Base-by-base conservation (phyloP, 177 flowering plant species). In the Vitis hybrid region DNA sequence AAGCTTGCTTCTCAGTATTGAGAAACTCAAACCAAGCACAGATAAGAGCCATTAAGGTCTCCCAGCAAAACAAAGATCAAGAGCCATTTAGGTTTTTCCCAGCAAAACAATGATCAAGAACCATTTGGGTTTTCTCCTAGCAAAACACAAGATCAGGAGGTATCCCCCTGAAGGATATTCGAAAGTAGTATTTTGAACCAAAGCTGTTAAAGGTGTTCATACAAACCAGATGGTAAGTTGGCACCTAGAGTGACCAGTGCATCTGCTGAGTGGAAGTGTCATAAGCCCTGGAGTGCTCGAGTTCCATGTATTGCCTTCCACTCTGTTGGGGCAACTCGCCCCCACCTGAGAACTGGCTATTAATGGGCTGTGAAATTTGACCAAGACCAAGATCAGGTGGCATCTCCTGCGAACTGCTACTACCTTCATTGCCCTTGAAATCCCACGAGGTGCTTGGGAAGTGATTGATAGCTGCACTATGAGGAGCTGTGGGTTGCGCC, bases 211-310 rank as follows among this genome's bases (percentile, higher is more conserved):
- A 15, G 26, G 64, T 6, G 26, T 14, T n/a, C 21, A 58, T 62
- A 71, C 54, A 62, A 65, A 10, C 52, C 23, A 60, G 50, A 5
- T 59, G 30, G 62, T 11, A 19, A 17, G 6, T 12, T 17, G 30
- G 11, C 14, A n/a, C 13, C 77, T 75, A 91, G 55, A 88, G 91
- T 2, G 90, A 83, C 95, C 95, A 90, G 80, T 91, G 81, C 79
- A 82, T 80, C 72, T 88, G 86, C 66, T 75, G 79, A 70, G 76
- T 57, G 11, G 90, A 74, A 60, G 87, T 68, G 67, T 79, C 82
- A 71, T 79, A 86, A 5, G 69, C 81, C 73, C 87, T 75, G 56
- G 89, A 70, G 39, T 73, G 78, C 56, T 75, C 85, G 5, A 56
- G 73, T 23, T 80, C 84, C 74, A 79, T 76, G 61, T 72, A 74